A percentile compares a stretch with the other conserved stretches of the same genome.
phyloP scores from a whole-genome alignment of 2,329 filamentous ascomycete genomes.

The Paraphaeosphaeria sporulosa region DNA sequence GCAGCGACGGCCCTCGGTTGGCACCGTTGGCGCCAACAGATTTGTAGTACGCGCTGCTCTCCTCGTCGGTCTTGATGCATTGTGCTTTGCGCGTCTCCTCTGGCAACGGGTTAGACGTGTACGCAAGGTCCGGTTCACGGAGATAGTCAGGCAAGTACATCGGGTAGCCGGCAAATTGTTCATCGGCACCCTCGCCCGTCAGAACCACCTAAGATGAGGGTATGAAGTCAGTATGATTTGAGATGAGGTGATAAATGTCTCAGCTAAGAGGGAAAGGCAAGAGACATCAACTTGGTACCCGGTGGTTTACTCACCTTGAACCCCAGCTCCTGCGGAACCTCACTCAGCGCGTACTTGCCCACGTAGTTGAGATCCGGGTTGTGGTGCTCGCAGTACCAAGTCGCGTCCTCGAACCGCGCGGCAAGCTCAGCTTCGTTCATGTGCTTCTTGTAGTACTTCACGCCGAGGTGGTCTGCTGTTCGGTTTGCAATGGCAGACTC shows the following conservation, averaged over 20 bases:
- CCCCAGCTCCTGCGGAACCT: slow-evolving; percentile 54
- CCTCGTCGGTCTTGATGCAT: slow-evolving; percentile 18
- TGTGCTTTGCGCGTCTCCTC: slow-evolving; percentile 12
- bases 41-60: slow-evolving; percentile 19
- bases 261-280: no score
- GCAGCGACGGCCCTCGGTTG: slow-evolving; percentile 35
- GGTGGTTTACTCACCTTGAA: no score
- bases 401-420: slow-evolving; percentile 53
- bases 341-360: slow-evolving; percentile 59
- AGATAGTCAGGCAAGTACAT: slow-evolving; percentile 57
- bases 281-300: no score
- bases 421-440: slow-evolving; percentile 56
- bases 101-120: slow-evolving; percentile 11
- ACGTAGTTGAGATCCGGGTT: slow-evolving; percentile 61
- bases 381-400: slow-evolving; percentile 56
- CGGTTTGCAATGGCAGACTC: slow-evolving; percentile 58
- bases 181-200: slow-evolving; percentile 61
- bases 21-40: slow-evolving; percentile 35
- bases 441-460: slow-evolving; percentile 53
- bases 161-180: slow-evolving; percentile 62
- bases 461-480: slow-evolving; percentile 57
- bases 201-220: no score
- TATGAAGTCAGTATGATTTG: no score
- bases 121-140: slow-evolving; percentile 54
- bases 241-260: no score